Evolutionary conservation across 2,329 filamentous ascomycete species (phyloP).

Genomic region (Penicillium italicum): DNA sequence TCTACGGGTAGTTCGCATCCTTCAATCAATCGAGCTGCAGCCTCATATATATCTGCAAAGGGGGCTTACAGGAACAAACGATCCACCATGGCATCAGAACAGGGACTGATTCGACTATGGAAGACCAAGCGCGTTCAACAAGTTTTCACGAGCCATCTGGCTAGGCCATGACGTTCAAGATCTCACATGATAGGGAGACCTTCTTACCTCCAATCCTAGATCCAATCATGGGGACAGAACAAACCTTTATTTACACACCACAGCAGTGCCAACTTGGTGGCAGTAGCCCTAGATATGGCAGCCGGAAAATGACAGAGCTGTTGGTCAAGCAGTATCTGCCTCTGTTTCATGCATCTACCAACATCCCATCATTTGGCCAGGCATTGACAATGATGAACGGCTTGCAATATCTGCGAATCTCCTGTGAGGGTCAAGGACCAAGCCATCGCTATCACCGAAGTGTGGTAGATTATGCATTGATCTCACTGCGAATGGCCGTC

Average conservation of each 20-base stretch:
- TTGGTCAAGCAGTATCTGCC: slow-evolving; percentile 84
- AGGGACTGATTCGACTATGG: slow-evolving; percentile 37
- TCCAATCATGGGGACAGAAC: slow-evolving; percentile 70
- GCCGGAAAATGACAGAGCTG: slow-evolving; percentile 72
- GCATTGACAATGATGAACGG: slow-evolving; percentile 67
- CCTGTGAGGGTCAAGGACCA: slow-evolving; percentile 68
- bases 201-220: slow-evolving; percentile 83
- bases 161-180: slow-evolving; percentile 71
- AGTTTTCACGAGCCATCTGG: slow-evolving; percentile 32
- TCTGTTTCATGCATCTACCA: slow-evolving; percentile 83
- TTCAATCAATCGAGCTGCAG: not conserved
- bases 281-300: slow-evolving; percentile 67
- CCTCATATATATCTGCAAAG: not conserved
- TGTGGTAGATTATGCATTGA: slow-evolving; percentile 82
- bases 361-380: slow-evolving; percentile 77
- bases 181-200: slow-evolving; percentile 72
- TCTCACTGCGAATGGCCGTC: slow-evolving; percentile 78
- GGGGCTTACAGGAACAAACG: too few relatives aligned
- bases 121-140: slow-evolving; percentile 34
- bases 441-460: slow-evolving; percentile 69
- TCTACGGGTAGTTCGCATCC: not conserved
- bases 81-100: slow-evolving; percentile 10
- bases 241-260: slow-evolving; percentile 77
- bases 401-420: slow-evolving; percentile 70
- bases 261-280: slow-evolving; percentile 52